phyloP scores from a whole-genome alignment of 108 stramenopile species.

The Schizochytrium sp. region DNA sequence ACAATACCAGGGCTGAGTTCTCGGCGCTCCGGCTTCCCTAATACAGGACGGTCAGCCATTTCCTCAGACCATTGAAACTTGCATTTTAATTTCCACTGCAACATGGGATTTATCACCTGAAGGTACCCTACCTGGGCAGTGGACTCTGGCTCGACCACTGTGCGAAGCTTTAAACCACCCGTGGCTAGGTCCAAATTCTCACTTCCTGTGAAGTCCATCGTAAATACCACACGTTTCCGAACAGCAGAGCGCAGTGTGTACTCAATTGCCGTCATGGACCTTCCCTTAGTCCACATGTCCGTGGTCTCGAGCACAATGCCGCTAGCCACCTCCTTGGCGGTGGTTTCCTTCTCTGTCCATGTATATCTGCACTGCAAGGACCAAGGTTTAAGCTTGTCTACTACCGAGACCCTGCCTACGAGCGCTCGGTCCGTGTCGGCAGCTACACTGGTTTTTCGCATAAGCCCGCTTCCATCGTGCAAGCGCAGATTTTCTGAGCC shows the following conservation, averaged over 20 bases:
- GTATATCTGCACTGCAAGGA: conserved; percentile 46
- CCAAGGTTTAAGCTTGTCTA: conserved; percentile 41
- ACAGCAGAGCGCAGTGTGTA: neutral
- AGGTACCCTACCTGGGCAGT: conserved; percentile 24
- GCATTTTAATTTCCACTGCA: conserved; percentile 59
- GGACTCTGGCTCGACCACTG: conserved; percentile 20
- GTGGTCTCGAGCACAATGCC: conserved; percentile 39
- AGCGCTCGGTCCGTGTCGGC: neutral
- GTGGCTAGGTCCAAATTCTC: conserved; percentile 51
- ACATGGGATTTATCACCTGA: conserved; percentile 25
- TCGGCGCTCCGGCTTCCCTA: conserved; percentile 20
- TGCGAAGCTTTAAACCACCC: conserved; percentile 55
- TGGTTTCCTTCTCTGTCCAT: conserved; percentile 60
- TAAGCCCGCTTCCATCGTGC: conserved; percentile 1
- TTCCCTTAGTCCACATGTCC: conserved; percentile 58
- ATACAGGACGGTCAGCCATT: conserved; percentile 32
- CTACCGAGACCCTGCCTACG: conserved; percentile 29
- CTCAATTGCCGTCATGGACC: conserved; percentile 54
- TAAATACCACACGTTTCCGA: conserved; percentile 28
- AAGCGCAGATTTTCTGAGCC: conserved; percentile 22
- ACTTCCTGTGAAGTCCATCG: conserved; percentile 38
- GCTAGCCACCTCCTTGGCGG: conserved; percentile 4
- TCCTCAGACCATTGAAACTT: conserved; percentile 56
- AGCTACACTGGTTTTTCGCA: conserved; percentile 5
- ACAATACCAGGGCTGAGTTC: conserved; percentile 47